These are phyloP conservation scores for Penicillium olsonii DNA, from an alignment of 2,329 filamentous ascomycete species.

Conservation along the genomic window DNA sequence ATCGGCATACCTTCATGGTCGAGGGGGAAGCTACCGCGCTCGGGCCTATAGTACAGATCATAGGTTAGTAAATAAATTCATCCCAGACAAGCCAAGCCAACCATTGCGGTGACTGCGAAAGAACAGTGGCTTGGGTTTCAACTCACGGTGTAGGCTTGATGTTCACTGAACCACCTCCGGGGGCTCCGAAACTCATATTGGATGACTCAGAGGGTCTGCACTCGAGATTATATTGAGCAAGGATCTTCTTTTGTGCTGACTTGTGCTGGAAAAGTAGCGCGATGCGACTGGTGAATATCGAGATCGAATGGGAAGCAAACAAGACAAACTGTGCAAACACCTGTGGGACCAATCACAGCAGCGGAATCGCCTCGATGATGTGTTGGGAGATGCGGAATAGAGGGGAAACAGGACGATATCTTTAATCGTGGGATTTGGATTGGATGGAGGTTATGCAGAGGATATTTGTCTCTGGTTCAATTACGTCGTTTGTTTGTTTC, in stretches of 20 bases:
- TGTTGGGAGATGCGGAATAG: not conserved
- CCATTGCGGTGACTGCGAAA: not conserved
- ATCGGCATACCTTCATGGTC: conserved; percentile 73
- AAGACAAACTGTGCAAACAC: conserved; percentile 34
- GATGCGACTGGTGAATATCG: conserved; percentile 2
- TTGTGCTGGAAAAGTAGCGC: not conserved
- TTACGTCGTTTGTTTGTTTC: not conserved
- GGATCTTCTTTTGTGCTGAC: not conserved
- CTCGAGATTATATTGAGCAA: not conserved
- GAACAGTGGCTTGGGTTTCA: not conserved
- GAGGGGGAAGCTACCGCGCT: conserved; percentile 92
- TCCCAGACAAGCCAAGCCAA: not conserved
- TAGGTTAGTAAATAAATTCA: conserved; percentile 6
- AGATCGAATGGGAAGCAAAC: conserved; percentile 26
- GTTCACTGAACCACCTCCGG: conserved; percentile 65
- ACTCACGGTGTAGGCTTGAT: conserved; percentile 70
- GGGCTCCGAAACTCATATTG: conserved; percentile 65
- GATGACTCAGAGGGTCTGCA: not conserved
- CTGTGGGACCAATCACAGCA: conserved; percentile 13
- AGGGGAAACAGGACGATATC: not conserved
- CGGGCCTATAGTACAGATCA: conserved; percentile 59
- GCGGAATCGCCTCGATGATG: conserved; percentile 10
- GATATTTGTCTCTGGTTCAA: not conserved
- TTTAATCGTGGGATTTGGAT: not conserved
- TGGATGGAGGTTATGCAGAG: not conserved